These are phyloP conservation scores for Psilocybe tampanensis DNA, from an alignment of 768 basidiomycete species.

Conservation along the genomic window DNA sequence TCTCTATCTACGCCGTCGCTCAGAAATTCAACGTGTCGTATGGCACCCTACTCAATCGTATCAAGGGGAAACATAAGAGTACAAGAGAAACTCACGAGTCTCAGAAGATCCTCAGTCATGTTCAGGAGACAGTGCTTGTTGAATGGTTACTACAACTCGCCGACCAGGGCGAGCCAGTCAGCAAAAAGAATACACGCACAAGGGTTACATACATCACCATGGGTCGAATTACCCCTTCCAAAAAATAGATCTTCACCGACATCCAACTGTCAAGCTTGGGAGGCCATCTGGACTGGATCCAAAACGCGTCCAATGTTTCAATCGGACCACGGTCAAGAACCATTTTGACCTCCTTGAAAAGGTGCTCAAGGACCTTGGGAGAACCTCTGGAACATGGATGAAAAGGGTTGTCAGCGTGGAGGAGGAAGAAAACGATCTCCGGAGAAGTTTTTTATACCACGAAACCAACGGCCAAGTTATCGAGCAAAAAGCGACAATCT, in stretches of 20 bases:
- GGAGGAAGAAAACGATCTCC: slow-evolving; percentile 15
- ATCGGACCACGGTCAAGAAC: slow-evolving; percentile 25
- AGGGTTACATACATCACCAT: no score
- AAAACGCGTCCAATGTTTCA: slow-evolving; percentile 34
- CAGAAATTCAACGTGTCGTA: no score
- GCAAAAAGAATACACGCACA: no score
- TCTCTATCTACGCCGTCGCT: no score
- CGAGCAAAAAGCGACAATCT: slow-evolving; percentile 30
- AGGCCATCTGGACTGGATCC: slow-evolving; percentile 33
- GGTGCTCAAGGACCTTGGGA: slow-evolving; percentile 22
- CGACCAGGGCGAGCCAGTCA: background rate
- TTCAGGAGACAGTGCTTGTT: slow-evolving; percentile 5
- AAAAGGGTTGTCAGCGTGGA: slow-evolving; percentile 32
- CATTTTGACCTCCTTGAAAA: slow-evolving; percentile 26
- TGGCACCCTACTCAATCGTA: background rate
- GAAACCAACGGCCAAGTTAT: slow-evolving; percentile 20
- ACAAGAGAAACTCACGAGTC: background rate
- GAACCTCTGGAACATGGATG: slow-evolving; percentile 35
- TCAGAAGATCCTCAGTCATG: slow-evolving; percentile 2
- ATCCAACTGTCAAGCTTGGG: slow-evolving; percentile 22
- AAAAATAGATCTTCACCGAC: slow-evolving; percentile 11
- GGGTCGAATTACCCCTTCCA: background rate
- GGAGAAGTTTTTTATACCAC: slow-evolving; percentile 22
- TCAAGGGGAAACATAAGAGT: background rate
- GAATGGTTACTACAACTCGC: slow-evolving; percentile 4